Evolutionary conservation across 768 basidiomycete species (phyloP).

Genomic region (Trametes maxima): DNA sequence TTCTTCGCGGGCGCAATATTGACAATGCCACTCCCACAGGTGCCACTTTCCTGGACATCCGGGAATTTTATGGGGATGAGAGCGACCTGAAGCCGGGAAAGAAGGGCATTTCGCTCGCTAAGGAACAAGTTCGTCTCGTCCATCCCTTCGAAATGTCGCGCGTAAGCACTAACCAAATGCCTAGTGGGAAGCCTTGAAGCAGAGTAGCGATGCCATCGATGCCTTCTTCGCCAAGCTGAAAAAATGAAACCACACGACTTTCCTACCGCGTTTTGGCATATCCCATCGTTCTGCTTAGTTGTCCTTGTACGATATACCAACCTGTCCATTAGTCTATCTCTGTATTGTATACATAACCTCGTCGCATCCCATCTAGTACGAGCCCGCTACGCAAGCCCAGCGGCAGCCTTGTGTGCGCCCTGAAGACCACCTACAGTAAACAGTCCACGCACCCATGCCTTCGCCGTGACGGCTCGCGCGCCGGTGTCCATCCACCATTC

Average conservation of each 20-base stretch:
- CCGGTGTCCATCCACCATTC: conserved; percentile 68
- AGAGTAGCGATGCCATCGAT: conserved; percentile 49
- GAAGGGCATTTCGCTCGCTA: conserved; percentile 70
- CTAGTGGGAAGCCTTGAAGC: conserved; percentile 63
- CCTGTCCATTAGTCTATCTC: conserved; percentile 5
- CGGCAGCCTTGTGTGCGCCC: conserved; percentile 72
- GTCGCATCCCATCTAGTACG: conserved; percentile 3
- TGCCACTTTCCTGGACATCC: conserved; percentile 62
- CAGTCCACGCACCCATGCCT: conserved; percentile 70
- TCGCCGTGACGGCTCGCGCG: conserved; percentile 54
- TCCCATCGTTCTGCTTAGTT: background rate
- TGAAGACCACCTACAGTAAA: conserved; percentile 60
- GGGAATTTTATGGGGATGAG: conserved; percentile 65
- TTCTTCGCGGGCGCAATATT: conserved; percentile 35
- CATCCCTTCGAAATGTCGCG: background rate
- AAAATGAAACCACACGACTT: conserved; percentile 7
- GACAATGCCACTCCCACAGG: conserved; percentile 38
- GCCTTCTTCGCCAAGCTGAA: conserved; percentile 41
- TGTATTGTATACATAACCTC: background rate
- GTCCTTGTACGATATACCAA: background rate
- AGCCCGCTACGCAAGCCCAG: conserved; percentile 52
- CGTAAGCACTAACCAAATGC: background rate
- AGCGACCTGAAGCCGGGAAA: conserved; percentile 73
- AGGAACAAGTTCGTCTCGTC: conserved; percentile 56
- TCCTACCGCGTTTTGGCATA: background rate